Percentiles rank a stretch among this genome's conserved stretches.
phyloP scores from a whole-genome alignment of 495 filamentous ascomycete species.

The Terfezia claveryi region DNA sequence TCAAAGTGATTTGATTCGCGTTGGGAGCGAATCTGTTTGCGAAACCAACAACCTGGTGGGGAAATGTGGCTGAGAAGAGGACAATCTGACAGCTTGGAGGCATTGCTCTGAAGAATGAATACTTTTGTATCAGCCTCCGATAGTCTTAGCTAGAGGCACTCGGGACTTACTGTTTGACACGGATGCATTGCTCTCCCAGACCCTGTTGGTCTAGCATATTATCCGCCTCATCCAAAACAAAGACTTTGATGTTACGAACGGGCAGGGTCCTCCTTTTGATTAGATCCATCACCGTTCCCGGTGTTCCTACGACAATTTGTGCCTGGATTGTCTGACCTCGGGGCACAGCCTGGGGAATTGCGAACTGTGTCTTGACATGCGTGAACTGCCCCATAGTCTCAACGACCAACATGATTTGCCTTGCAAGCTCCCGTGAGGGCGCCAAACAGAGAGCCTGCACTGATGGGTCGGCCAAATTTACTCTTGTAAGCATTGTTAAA shows the following conservation, averaged over 20 bases:
- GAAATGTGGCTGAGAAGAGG: slow-evolving; percentile 93
- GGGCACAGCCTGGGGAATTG: slow-evolving; percentile 52
- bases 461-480: slow-evolving; percentile 42
- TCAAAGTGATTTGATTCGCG: slow-evolving; percentile 70
- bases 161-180: slow-evolving; percentile 52
- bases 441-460: slow-evolving; percentile 83
- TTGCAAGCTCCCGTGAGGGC: slow-evolving; percentile 81
- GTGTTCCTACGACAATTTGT: slow-evolving; percentile 76
- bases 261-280: slow-evolving; percentile 51
- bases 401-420: slow-evolving; percentile 76
- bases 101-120: not conserved
- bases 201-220: slow-evolving; percentile 94
- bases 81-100: slow-evolving; percentile 45
- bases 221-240: slow-evolving; percentile 84
- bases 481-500: slow-evolving; percentile 65
- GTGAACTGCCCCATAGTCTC: slow-evolving; percentile 64
- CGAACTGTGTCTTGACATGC: slow-evolving; percentile 45
- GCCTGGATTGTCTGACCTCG: slow-evolving; percentile 38
- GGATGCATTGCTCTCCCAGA: slow-evolving; percentile 77
- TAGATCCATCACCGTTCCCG: slow-evolving; percentile 76
- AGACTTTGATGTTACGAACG: slow-evolving; percentile 40
- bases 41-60: slow-evolving; percentile 56
- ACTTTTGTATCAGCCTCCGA: not conserved
- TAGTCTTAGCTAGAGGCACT: not conserved
- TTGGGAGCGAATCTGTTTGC: slow-evolving; percentile 59